Evolutionary conservation across 139 green algal species (phyloP).

Genomic region (Gonium pectorale): DNA sequence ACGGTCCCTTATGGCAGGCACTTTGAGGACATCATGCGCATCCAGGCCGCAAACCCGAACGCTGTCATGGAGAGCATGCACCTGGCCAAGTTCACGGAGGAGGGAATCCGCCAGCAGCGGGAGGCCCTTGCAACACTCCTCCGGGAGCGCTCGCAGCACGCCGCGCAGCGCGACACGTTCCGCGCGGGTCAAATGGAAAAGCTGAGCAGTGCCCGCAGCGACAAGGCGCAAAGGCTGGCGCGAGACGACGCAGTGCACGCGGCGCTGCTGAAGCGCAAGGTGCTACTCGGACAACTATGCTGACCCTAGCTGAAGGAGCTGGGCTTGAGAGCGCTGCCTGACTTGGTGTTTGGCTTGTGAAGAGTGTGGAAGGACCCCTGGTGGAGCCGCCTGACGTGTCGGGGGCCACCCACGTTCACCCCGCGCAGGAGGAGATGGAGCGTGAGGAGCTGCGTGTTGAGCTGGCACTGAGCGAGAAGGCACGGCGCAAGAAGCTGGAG

Average conservation of each 20-base stretch:
- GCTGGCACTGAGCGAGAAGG: slow-evolving; percentile 67
- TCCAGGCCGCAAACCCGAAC: slow-evolving; percentile 64
- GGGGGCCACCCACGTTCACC: neutral
- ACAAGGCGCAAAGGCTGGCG: slow-evolving; percentile 58
- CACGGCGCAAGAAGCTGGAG: slow-evolving; percentile 42
- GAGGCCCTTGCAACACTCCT: neutral
- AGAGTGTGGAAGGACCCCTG: too few species aligned
- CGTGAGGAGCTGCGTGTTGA: slow-evolving; percentile 75
- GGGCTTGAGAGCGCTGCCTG: too few species aligned
- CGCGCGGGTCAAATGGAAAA: slow-evolving; percentile 35
- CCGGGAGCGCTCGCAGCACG: slow-evolving; percentile 11
- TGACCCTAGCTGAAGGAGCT: too few species aligned
- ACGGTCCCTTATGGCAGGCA: slow-evolving; percentile 53
- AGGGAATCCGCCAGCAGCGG: slow-evolving; percentile 44
- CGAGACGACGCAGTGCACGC: slow-evolving; percentile 64
- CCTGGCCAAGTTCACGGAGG: slow-evolving; percentile 63
- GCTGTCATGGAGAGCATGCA: slow-evolving; percentile 70
- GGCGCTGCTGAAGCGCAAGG: slow-evolving; percentile 62
- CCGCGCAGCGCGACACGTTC: slow-evolving; percentile 7
- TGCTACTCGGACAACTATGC: too few species aligned
- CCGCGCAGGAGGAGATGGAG: slow-evolving; percentile 64
- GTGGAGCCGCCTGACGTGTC: too few species aligned
- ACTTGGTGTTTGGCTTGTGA: too few species aligned
- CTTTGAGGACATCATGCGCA: slow-evolving; percentile 75
- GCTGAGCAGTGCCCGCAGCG: slow-evolving; percentile 22